Base-by-base conservation (phyloP, 2,329 filamentous ascomycete species). In the Xylaria digitata region DNA sequence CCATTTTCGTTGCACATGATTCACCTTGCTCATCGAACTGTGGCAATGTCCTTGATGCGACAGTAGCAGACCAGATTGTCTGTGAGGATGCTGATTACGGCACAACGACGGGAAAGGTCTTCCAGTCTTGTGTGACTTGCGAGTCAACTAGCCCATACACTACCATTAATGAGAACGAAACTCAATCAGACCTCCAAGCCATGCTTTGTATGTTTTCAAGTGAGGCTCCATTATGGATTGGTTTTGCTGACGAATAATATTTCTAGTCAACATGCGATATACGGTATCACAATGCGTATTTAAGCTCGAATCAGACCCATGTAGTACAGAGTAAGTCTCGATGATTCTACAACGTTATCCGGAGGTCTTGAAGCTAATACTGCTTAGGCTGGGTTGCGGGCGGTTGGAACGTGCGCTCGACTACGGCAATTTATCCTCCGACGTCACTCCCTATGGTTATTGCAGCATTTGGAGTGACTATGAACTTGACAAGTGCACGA, bases 251-350 rank as follows among this genome's bases (percentile, higher is more conserved):
- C 72, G 32, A 74, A 69, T 6, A 30, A 40, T 8, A 17, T 58
- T 32, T 21, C 21, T 45, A 89, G 87, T 89, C 69, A 90, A 90
- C 70, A 70, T 89, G 59, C 82, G 88, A 73, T 89, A 83, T 72
- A 81, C 86, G 6, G 70, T 84, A 1, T 84, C 84, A 1, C 83
- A 83, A 71, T 90, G 88, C 72, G 71, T 90, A 0, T 90, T 82
- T 1, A 70, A 81, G 11, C 73, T 80, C 11, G 75, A 75, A 1
- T 77, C 80, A 61, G 84, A 77, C 11, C 86, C 84, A 8, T 86
- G 88, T 70, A 77, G 83, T 13, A 89, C 85, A 48, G 81, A 78
- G 87, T 89, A 77, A 71, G 76, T 74, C 19, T 26, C 26, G 30
- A 30, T 13, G 3, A 40, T 50, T 13, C n/a, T 19, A 26, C 37